Evolutionary conservation across 1,284 basidiomycete species (phyloP).

Genomic region (Vanrija sp.): DNA sequence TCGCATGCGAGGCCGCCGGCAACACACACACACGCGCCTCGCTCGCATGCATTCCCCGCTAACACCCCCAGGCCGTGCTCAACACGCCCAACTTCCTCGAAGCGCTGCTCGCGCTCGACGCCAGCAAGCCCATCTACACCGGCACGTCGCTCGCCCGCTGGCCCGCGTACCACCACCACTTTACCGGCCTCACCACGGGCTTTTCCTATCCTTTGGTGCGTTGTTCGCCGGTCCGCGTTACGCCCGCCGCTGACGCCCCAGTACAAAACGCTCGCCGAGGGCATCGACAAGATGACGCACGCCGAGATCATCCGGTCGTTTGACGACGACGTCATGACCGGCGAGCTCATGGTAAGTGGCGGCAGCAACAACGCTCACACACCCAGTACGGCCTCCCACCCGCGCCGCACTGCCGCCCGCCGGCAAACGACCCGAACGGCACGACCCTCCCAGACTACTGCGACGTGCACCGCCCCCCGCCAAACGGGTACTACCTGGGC

Average conservation of each 20-base stretch:
- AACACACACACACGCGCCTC: no score
- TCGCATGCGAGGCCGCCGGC: no score
- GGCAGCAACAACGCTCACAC: no score
- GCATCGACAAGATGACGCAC: slow-evolving; percentile 20
- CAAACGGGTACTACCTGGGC: slow-evolving; percentile 14
- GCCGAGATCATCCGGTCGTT: slow-evolving; percentile 18
- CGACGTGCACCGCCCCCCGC: slow-evolving; percentile 16
- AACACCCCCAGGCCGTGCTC: slow-evolving; percentile 16
- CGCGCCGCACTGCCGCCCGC: slow-evolving; percentile 15
- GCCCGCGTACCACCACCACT: slow-evolving; percentile 23
- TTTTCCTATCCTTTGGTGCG: slow-evolving; percentile 20
- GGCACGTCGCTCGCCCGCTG: slow-evolving; percentile 24
- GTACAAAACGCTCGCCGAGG: slow-evolving; percentile 20
- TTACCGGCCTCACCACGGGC: slow-evolving; percentile 24
- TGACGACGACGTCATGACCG: slow-evolving; percentile 29
- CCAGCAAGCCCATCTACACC: slow-evolving; percentile 16
- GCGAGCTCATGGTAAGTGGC: slow-evolving; percentile 25
- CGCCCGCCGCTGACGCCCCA: slow-evolving; percentile 1
- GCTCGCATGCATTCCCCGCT: background rate
- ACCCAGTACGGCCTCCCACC: slow-evolving; percentile 19
- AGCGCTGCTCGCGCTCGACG: slow-evolving; percentile 14
- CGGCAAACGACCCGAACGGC: background rate
- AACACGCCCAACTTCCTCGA: slow-evolving; percentile 22
- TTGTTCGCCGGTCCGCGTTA: background rate
- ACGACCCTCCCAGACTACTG: slow-evolving; percentile 5